A percentile compares a stretch with the other conserved stretches of the same genome.
Conservation (phyloP, 2,329 filamentous ascomycete genomes). For the Periconia digitata region DNA sequence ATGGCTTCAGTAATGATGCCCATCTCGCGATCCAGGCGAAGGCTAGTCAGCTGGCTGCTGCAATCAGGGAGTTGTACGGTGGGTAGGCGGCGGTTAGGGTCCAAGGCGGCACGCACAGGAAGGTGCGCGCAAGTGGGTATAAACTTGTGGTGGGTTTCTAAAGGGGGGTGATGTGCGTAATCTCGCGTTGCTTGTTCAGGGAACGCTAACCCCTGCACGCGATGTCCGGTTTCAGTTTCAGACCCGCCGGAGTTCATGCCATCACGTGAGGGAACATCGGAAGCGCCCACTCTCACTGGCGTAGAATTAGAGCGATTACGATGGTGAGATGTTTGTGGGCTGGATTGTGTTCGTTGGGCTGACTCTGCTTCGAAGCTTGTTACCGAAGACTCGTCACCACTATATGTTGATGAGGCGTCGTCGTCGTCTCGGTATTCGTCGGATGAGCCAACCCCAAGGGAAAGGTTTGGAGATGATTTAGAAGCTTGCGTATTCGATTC, state of each 20-base stretch:
- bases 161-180: constrained; percentile 27
- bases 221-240: constrained; percentile 17
- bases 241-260: constrained; percentile 14
- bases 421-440: constrained; percentile 38
- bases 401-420: constrained; percentile 44
- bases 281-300: constrained; percentile 25
- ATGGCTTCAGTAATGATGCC: constrained; percentile 28
- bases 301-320: constrained; percentile 13
- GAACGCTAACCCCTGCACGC: constrained; percentile 11
- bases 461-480: constrained; percentile 17
- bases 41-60: not conserved
- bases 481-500: constrained; percentile 10
- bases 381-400: constrained; percentile 38
- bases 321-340: constrained; percentile 9
- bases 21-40: constrained; percentile 12
- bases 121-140: constrained; percentile 27
- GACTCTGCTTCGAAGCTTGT: constrained; percentile 42
- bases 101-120: constrained; percentile 14
- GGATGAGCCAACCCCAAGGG: constrained; percentile 29
- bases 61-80: not conserved
- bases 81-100: constrained; percentile 2
- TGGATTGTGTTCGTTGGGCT: constrained; percentile 11
- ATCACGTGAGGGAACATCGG: constrained; percentile 19
- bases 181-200: constrained; percentile 20
- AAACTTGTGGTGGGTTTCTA: constrained; percentile 24